Base-by-base conservation (phyloP, 1,284 basidiomycete species). In the Moniliella sp. region DNA sequence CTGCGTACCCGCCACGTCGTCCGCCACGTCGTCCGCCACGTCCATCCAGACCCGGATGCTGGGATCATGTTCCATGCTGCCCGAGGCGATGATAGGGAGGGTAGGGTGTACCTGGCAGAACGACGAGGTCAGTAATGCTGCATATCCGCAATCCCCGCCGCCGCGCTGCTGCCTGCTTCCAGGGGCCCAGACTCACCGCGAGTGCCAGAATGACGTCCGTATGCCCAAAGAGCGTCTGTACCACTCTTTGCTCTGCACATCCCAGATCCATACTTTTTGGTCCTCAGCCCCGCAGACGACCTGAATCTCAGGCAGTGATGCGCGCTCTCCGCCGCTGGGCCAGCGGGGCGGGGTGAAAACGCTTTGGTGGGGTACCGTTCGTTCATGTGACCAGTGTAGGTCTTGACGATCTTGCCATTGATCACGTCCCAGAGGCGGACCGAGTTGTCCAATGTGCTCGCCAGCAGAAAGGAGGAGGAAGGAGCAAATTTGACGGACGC, bases 361-460 rank as follows among this genome's bases (percentile, higher is more conserved):
- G 52, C 43, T 2, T 33, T 39, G 17, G 41, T 32, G 63, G 58
- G 76, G 46, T 74, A 82, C 19, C 78, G 81, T 23, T 73, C 68
- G 58, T 84, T 86, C 4, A 64, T 66, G 53, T 88, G 82, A 0
- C 78, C 80, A 0, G 68, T 71, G 52, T 84, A 86, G 2, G 84
- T 88, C 64, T 94, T 94, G 28, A 93, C 73, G 42, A 83, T 81
- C 40, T 78, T 76, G 9, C 78, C 78, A n/a, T 74, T 76, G 41
- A 82, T 78, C 44, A 79, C 80, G 57, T 88, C 80, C 84, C 91
- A 94, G 14, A 99, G 65, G 1, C 91, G 71, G 34, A 94, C 74
- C 0, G 78, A 81, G 4, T 78, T 84, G 56, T 94, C 86, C 49
- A 94, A 75, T 3, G 84, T 84, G 1, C 80, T 74, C 2, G 76